Conservation (phyloP, 495 filamentous ascomycete species). For the Trichocladium uniseriatum region DNA sequence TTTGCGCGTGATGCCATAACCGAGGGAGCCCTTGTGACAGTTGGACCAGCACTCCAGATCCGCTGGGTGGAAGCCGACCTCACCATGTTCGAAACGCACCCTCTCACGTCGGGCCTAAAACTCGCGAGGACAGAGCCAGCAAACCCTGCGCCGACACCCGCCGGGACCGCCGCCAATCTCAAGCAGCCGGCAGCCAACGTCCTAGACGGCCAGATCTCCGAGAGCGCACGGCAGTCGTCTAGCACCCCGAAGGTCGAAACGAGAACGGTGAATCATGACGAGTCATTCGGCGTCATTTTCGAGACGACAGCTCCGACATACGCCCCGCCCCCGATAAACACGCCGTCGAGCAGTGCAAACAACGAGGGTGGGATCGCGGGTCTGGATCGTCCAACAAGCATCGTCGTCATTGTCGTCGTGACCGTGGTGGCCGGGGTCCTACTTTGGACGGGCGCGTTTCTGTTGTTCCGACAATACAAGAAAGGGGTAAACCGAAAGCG, state of each 20-base stretch:
- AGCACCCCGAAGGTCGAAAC: slow-evolving; percentile 2
- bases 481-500: slow-evolving; percentile 6
- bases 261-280: background rate
- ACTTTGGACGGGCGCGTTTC: slow-evolving; percentile 15
- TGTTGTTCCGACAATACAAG: slow-evolving; percentile 22
- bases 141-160: background rate
- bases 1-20: slow-evolving; percentile 18
- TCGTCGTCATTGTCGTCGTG: slow-evolving; percentile 26
- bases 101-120: slow-evolving; percentile 22
- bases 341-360: background rate
- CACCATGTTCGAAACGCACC: slow-evolving; percentile 27
- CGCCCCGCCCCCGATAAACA: background rate
- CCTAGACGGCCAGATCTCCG: background rate
- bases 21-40: slow-evolving; percentile 20
- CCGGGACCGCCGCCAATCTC: background rate
- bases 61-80: slow-evolving; percentile 33
- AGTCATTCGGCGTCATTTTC: background rate
- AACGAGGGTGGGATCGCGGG: background rate
- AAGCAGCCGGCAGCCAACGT: background rate
- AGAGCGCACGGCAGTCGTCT: background rate
- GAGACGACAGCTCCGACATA: background rate
- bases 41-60: slow-evolving; percentile 33
- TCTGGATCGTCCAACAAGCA: slow-evolving; percentile 16
- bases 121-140: background rate
- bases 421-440: slow-evolving; percentile 23